A percentile compares a stretch with the other conserved stretches of the same genome.
phyloP scores from a whole-genome alignment of 1,284 basidiomycete genomes.

The Puccinia sorghi region DNA sequence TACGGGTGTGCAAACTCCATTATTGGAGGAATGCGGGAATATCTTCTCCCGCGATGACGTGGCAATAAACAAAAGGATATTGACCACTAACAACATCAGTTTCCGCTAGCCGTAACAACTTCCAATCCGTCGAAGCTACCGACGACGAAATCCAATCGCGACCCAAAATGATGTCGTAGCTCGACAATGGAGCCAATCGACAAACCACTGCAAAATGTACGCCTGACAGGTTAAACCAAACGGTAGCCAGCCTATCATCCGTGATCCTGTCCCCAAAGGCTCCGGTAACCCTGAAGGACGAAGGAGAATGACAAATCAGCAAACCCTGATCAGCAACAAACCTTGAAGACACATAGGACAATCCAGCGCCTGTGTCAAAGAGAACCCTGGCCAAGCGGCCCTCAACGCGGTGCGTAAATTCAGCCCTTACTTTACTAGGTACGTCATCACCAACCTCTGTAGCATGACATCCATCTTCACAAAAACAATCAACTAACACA shows the following conservation, averaged over 20 bases:
- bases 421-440: neutral
- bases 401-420: neutral
- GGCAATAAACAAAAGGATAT: too few relatives aligned
- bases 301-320: neutral
- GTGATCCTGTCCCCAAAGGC: slow-evolving; percentile 1
- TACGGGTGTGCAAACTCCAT: too few relatives aligned
- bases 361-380: slow-evolving; percentile 26
- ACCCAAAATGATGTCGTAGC: slow-evolving; percentile 21
- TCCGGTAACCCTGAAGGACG: slow-evolving; percentile 2
- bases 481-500: neutral
- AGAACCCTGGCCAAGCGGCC: slow-evolving; percentile 15
- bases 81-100: too few relatives aligned
- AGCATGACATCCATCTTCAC: neutral
- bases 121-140: slow-evolving; percentile 1
- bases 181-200: neutral
- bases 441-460: neutral
- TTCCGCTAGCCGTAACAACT: too few relatives aligned
- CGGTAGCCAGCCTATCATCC: neutral
- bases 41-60: too few relatives aligned
- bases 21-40: too few relatives aligned
- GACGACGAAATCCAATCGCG: slow-evolving; percentile 4
- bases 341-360: neutral
- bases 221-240: neutral
- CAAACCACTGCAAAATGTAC: neutral
- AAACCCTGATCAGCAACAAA: neutral